These are phyloP conservation scores for Talaromyces sp. DNA, from an alignment of 2,329 filamentous ascomycete species.

Conservation along the genomic window DNA sequence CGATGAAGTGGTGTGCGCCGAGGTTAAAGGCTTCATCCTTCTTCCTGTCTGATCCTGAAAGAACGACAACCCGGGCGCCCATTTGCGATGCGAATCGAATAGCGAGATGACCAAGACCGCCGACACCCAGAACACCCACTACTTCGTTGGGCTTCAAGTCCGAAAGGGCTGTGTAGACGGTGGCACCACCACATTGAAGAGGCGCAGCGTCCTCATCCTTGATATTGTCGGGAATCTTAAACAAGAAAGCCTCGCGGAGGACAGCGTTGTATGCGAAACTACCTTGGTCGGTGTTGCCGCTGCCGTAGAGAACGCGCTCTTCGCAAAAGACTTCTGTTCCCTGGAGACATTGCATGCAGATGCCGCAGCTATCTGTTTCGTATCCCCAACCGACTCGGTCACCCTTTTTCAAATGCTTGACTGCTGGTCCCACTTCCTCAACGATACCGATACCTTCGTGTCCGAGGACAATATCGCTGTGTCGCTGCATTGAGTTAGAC, in stretches of 20 bases:
- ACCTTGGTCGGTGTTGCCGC: conserved; percentile 34
- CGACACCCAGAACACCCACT: conserved; percentile 69
- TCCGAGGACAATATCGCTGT: conserved; percentile 44
- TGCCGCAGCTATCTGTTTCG: conserved; percentile 54
- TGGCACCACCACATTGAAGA: conserved; percentile 39
- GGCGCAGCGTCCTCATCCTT: conserved; percentile 31
- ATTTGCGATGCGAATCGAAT: conserved; percentile 68
- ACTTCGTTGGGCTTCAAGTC: conserved; percentile 66
- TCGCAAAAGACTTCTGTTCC: conserved; percentile 41
- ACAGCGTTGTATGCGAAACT: conserved; percentile 33
- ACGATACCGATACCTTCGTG: conserved; percentile 64
- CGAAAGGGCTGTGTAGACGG: conserved; percentile 55
- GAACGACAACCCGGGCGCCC: conserved; percentile 61
- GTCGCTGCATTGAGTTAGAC: background rate
- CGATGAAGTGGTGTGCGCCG: conserved; percentile 55
- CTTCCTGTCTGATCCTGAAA: conserved; percentile 52
- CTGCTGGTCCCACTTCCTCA: conserved; percentile 51
- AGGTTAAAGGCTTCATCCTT: conserved; percentile 49
- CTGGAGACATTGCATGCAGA: conserved; percentile 41
- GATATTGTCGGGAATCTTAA: conserved; percentile 38
- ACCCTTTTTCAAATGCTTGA: conserved; percentile 54
- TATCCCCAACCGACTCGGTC: conserved; percentile 64
- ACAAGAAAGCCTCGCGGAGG: conserved; percentile 35
- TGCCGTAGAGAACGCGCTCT: conserved; percentile 28
- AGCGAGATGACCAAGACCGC: conserved; percentile 70